Conservation (phyloP, 306 rosid genomes). For the Vicia sativa region DNA sequence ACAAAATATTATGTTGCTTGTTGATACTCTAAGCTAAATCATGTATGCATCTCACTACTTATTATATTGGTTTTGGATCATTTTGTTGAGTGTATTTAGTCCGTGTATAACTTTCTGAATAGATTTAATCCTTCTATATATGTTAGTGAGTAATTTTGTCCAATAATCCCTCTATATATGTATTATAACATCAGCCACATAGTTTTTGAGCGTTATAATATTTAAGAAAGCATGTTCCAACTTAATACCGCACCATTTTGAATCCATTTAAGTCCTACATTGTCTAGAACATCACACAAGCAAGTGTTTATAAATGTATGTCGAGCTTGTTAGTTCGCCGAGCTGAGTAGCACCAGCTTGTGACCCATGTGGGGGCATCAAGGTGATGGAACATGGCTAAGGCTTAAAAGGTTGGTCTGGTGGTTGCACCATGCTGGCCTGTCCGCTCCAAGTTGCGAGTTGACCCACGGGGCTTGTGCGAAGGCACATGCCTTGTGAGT, state of each 20-base stretch:
- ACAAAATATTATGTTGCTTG: conserved; percentile 62
- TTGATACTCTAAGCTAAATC: conserved; percentile 87
- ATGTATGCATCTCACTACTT: too few species aligned
- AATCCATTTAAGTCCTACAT: not conserved
- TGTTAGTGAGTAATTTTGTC: too few species aligned
- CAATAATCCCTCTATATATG: too few species aligned
- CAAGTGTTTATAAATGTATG: not conserved
- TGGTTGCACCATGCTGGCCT: not conserved
- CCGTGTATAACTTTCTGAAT: too few species aligned
- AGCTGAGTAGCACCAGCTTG: not conserved
- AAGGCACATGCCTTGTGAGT: not conserved
- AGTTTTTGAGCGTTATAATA: too few species aligned
- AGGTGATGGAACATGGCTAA: not conserved
- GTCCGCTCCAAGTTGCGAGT: not conserved
- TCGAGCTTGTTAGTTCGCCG: not conserved
- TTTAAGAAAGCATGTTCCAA: not conserved
- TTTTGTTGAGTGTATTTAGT: too few species aligned
- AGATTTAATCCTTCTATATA: too few species aligned
- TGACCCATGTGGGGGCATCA: not conserved
- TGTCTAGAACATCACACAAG: not conserved
- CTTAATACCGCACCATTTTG: too few species aligned
- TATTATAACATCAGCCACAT: too few species aligned
- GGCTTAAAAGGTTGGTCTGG: not conserved
- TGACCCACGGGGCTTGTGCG: not conserved
- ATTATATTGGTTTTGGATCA: too few species aligned